phyloP scores from a whole-genome alignment of 1,284 basidiomycete species.

The Inonotus hispidus region DNA sequence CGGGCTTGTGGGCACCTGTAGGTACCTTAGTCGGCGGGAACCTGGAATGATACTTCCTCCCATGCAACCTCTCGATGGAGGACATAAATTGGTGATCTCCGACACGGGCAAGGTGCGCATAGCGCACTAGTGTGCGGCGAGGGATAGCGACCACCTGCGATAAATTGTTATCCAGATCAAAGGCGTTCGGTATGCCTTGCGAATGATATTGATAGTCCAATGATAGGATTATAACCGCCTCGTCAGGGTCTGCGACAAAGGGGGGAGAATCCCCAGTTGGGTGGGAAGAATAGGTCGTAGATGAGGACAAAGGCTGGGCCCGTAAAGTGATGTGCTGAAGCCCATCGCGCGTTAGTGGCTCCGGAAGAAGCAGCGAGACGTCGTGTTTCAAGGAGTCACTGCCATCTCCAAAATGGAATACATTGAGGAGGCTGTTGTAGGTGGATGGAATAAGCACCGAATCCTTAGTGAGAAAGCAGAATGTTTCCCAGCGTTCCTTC shows the following conservation, averaged over 20 bases:
- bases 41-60: not conserved
- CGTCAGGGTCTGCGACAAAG: slow-evolving; percentile 6
- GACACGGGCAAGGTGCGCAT: not conserved
- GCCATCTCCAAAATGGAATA: slow-evolving; percentile 12
- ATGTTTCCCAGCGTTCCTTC: slow-evolving; percentile 12
- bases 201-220: not conserved
- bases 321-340: not conserved
- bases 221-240: not conserved
- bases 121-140: not conserved
- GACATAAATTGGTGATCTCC: not conserved
- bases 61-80: not conserved
- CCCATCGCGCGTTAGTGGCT: not conserved
- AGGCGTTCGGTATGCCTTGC: not conserved
- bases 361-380: slow-evolving; percentile 8
- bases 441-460: slow-evolving; percentile 14
- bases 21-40: not conserved
- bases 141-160: not conserved
- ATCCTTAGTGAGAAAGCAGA: slow-evolving; percentile 14
- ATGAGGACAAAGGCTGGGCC: not conserved
- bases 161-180: not conserved
- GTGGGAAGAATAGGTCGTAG: not conserved
- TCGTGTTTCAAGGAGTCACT: slow-evolving; percentile 7
- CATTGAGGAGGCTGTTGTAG: slow-evolving; percentile 2
- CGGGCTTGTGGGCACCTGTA: not conserved
- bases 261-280: slow-evolving; percentile 1